These are phyloP conservation scores for Botrytis paeoniae DNA, from an alignment of 2,329 filamentous ascomycete genomes.

Conservation along the genomic window DNA sequence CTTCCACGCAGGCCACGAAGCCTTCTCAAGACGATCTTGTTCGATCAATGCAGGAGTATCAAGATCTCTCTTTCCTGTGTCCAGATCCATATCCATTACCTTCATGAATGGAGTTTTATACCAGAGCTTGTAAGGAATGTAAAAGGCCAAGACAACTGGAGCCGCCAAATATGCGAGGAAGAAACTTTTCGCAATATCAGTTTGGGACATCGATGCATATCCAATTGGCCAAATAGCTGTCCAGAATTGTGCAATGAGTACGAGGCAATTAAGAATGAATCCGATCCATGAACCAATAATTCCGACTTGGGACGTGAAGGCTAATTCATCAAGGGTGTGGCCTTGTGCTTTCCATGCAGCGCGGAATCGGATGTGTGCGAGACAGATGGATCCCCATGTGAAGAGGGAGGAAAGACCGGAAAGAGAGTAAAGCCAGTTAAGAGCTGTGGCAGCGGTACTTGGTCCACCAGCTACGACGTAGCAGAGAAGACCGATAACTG, in stretches of 20 bases:
- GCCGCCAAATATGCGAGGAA: slow-evolving; percentile 57
- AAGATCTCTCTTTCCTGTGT: slow-evolving; percentile 28
- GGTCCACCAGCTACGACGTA: slow-evolving; percentile 51
- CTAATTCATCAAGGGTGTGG: slow-evolving; percentile 60
- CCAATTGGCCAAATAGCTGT: slow-evolving; percentile 50
- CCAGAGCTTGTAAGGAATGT: slow-evolving; percentile 63
- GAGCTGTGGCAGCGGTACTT: slow-evolving; percentile 47
- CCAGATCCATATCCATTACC: slow-evolving; percentile 28
- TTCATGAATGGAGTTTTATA: slow-evolving; percentile 40
- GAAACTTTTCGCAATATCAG: slow-evolving; percentile 48
- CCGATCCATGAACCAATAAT: slow-evolving; percentile 62
- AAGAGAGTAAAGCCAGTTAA: slow-evolving; percentile 63
- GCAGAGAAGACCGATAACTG: slow-evolving; percentile 44
- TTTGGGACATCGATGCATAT: slow-evolving; percentile 19
- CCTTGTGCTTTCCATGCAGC: slow-evolving; percentile 55
- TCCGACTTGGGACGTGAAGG: slow-evolving; percentile 59
- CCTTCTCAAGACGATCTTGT: slow-evolving; percentile 27
- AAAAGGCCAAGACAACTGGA: slow-evolving; percentile 53
- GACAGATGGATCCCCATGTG: slow-evolving; percentile 62
- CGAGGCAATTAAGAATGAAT: slow-evolving; percentile 51
- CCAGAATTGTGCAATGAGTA: slow-evolving; percentile 42
- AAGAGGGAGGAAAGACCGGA: slow-evolving; percentile 60
- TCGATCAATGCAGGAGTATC: slow-evolving; percentile 31
- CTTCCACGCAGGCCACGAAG: slow-evolving; percentile 32
- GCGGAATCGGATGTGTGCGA: slow-evolving; percentile 67